These are phyloP conservation scores for Alternaria sp. DNA, from an alignment of 2,329 filamentous ascomycete genomes.

Conservation along the genomic window DNA sequence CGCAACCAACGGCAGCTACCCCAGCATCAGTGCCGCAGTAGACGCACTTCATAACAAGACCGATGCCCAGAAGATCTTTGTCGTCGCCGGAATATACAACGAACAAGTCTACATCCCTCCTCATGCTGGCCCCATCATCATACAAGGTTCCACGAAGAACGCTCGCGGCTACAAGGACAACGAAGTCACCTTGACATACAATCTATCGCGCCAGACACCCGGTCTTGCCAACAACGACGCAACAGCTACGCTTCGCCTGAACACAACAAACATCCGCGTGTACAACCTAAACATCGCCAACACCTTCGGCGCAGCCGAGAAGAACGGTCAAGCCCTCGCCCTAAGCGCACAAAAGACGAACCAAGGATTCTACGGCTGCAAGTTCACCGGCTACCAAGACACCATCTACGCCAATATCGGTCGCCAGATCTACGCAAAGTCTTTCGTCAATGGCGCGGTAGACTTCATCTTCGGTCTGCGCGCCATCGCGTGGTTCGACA, in stretches of 20 bases:
- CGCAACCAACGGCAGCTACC: constrained; percentile 18
- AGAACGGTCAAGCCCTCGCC: constrained; percentile 53
- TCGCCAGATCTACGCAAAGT: constrained; percentile 60
- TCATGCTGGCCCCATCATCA: constrained; percentile 56
- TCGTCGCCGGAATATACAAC: constrained; percentile 62
- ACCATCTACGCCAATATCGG: constrained; percentile 53
- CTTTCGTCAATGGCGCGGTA: constrained; percentile 62
- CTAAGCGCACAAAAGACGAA: constrained; percentile 55
- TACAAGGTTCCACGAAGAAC: constrained; percentile 64
- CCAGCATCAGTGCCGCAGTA: constrained; percentile 24
- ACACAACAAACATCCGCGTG: constrained; percentile 58
- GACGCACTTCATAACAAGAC: constrained; percentile 16
- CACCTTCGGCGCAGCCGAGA: constrained; percentile 22
- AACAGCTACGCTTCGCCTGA: constrained; percentile 54
- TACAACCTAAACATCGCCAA: constrained; percentile 67
- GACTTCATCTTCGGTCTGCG: constrained; percentile 63
- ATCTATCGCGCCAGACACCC: constrained; percentile 43
- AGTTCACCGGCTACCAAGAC: constrained; percentile 62
- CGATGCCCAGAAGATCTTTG: constrained; percentile 57
- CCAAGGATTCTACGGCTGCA: constrained; percentile 62
- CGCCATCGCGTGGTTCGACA: constrained; percentile 56
- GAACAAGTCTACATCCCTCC: constrained; percentile 62
- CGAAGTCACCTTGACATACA: constrained; percentile 59
- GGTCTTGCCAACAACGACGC: constrained; percentile 54
- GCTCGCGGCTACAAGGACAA: constrained; percentile 59